These are phyloP conservation scores for Globisporangium irregulare DNA, from an alignment of 352 stramenopile genomes.

Conservation along the genomic window DNA sequence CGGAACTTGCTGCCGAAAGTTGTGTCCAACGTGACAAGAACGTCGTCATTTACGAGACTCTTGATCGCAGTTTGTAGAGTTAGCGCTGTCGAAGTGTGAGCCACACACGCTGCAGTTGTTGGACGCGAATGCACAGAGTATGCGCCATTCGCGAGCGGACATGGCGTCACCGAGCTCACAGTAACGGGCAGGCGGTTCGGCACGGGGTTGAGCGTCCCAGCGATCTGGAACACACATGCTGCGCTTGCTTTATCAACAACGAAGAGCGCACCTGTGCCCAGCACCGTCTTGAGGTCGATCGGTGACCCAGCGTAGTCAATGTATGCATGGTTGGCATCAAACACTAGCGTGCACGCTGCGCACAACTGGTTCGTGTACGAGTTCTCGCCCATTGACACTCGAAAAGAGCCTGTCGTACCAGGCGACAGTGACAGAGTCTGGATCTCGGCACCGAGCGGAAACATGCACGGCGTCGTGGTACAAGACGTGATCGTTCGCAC, in stretches of 20 bases:
- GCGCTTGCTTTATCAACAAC: slow-evolving; percentile 43
- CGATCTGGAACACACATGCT: slow-evolving; percentile 60
- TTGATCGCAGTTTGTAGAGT: slow-evolving; percentile 32
- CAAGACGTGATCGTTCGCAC: slow-evolving; percentile 53
- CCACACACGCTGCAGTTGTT: slow-evolving; percentile 43
- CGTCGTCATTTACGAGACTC: slow-evolving; percentile 49
- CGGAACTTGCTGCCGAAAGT: slow-evolving; percentile 57
- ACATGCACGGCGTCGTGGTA: slow-evolving; percentile 51
- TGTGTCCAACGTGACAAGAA: slow-evolving; percentile 61
- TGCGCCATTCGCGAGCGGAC: slow-evolving; percentile 30
- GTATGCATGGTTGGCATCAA: slow-evolving; percentile 33
- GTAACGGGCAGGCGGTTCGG: slow-evolving; percentile 42
- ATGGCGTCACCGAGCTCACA: slow-evolving; percentile 25
- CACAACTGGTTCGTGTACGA: slow-evolving; percentile 38
- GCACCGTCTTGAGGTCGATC: slow-evolving; percentile 53
- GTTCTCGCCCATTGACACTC: slow-evolving; percentile 44
- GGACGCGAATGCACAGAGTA: slow-evolving; percentile 56
- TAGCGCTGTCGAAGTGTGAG: slow-evolving; percentile 25
- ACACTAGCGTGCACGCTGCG: slow-evolving; percentile 35
- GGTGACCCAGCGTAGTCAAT: slow-evolving; percentile 64
- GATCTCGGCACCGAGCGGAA: slow-evolving; percentile 90
- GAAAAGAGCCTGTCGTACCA: slow-evolving; percentile 68
- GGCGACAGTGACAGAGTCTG: slow-evolving; percentile 86
- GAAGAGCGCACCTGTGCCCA: slow-evolving; percentile 78
- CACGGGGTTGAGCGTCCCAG: slow-evolving; percentile 25